Evolutionary conservation across 2,329 filamentous ascomycete species (phyloP).

Genomic region (Aspergillus sojae): DNA sequence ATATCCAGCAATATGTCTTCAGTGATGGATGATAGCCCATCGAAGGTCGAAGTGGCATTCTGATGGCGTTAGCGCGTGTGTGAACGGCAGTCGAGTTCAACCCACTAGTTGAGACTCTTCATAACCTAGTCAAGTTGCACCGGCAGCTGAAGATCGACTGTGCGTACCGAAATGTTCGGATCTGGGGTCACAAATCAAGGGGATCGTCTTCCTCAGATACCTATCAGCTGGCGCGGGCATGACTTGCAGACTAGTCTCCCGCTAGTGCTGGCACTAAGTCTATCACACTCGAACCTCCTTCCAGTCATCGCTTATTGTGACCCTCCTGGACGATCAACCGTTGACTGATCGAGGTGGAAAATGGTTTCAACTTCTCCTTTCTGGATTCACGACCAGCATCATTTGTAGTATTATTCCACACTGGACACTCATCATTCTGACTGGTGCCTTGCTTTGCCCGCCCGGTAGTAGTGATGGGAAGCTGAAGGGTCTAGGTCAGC

Average conservation of each 20-base stretch:
- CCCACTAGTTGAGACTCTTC: neutral
- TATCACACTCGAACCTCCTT: neutral
- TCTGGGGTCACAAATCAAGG: conserved; percentile 12
- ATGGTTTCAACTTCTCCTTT: conserved; percentile 4
- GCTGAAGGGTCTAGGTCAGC: conserved; percentile 15
- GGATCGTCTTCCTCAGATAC: neutral
- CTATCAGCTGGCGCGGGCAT: conserved; percentile 8
- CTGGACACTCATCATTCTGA: neutral
- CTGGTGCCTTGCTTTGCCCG: conserved; percentile 1
- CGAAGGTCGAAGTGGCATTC: neutral
- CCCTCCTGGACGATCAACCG: conserved; percentile 8
- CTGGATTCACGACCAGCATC: neutral
- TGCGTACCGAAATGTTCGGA: conserved; percentile 12
- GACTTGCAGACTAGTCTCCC: conserved; percentile 14
- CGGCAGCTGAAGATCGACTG: conserved; percentile 18
- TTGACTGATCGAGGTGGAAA: conserved; percentile 1
- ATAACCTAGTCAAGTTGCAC: conserved; percentile 2
- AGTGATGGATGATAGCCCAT: neutral
- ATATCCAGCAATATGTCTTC: neutral
- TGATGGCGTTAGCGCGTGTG: neutral
- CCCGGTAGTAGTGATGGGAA: neutral
- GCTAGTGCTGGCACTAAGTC: conserved; percentile 4
- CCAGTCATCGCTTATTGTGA: conserved; percentile 12
- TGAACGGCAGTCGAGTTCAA: neutral
- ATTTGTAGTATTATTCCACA: neutral